Conservation (phyloP, 257 asterid species). For the Solanum commersonii region DNA sequence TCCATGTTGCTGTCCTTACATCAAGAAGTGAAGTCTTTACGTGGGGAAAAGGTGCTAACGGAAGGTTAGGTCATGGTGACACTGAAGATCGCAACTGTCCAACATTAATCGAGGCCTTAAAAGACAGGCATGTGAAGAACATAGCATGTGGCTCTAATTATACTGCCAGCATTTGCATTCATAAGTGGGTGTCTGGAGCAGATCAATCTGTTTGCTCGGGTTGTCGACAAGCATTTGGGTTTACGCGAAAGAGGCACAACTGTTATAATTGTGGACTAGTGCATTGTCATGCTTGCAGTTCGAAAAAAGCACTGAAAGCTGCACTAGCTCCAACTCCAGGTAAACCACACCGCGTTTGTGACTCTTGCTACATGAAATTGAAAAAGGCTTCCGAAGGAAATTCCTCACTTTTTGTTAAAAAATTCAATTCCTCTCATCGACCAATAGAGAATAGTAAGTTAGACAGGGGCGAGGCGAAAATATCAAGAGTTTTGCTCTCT, state of each 20-base stretch:
- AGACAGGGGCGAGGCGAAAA: constrained; percentile 36
- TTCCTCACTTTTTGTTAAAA: constrained; percentile 23
- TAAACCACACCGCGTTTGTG: constrained; percentile 93
- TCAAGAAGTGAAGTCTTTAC: constrained; percentile 74
- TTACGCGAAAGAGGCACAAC: constrained; percentile 75
- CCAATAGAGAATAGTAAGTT: constrained; percentile 33
- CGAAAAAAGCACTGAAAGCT: constrained; percentile 76
- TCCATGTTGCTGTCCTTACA: constrained; percentile 77
- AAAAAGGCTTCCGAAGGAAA: constrained; percentile 58
- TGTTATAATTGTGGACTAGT: constrained; percentile 88
- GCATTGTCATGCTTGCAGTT: constrained; percentile 88
- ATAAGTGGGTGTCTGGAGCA: constrained; percentile 85
- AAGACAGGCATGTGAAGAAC: constrained; percentile 71
- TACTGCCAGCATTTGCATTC: constrained; percentile 75
- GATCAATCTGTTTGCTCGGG: constrained; percentile 86
- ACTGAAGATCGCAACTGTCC: constrained; percentile 58
- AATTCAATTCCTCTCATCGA: constrained; percentile 33
- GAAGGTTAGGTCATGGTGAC: constrained; percentile 90
- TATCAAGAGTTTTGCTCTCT: constrained; percentile 55
- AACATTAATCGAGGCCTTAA: constrained; percentile 64
- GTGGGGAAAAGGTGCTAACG: constrained; percentile 89
- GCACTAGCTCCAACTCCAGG: constrained; percentile 94
- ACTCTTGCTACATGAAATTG: constrained; percentile 58
- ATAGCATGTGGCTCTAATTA: constrained; percentile 81
- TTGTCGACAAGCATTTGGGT: constrained; percentile 84